Conservation (phyloP, 2,329 filamentous ascomycete genomes). For the Meredithiella fracta region DNA sequence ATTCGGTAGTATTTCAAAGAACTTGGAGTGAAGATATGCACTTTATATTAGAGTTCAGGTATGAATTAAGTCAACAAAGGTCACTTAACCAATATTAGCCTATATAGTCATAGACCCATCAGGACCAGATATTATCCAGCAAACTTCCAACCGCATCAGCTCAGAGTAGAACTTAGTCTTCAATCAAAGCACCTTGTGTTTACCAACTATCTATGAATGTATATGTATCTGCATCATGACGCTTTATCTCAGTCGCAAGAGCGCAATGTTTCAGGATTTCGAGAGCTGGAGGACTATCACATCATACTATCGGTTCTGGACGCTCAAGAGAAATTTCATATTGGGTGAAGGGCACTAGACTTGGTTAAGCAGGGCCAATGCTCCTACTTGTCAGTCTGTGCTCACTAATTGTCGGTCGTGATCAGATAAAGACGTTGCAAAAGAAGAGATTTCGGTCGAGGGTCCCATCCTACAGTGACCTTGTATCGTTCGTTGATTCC, state of each 20-base stretch:
- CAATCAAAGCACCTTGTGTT: not conserved
- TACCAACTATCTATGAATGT: not conserved
- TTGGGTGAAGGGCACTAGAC: not conserved
- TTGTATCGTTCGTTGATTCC: not conserved
- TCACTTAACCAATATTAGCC: too few species aligned
- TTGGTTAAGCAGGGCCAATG: not conserved
- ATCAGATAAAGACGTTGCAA: constrained; percentile 1
- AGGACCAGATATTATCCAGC: too few species aligned
- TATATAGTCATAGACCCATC: too few species aligned
- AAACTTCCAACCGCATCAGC: not conserved
- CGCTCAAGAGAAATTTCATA: not conserved
- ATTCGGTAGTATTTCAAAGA: too few species aligned
- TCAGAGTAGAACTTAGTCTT: not conserved
- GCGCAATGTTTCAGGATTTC: not conserved
- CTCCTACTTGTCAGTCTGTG: not conserved
- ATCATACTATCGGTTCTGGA: not conserved
- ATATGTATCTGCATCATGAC: not conserved
- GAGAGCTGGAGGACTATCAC: not conserved
- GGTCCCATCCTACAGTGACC: not conserved
- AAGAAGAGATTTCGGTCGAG: not conserved
- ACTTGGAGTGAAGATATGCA: too few species aligned
- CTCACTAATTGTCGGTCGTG: not conserved
- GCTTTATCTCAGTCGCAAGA: not conserved
- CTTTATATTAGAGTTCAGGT: too few species aligned
- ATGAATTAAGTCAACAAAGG: too few species aligned